These are phyloP conservation scores for Colletotrichum sojae DNA, from an alignment of 2,329 filamentous ascomycete genomes.

Conservation along the genomic window DNA sequence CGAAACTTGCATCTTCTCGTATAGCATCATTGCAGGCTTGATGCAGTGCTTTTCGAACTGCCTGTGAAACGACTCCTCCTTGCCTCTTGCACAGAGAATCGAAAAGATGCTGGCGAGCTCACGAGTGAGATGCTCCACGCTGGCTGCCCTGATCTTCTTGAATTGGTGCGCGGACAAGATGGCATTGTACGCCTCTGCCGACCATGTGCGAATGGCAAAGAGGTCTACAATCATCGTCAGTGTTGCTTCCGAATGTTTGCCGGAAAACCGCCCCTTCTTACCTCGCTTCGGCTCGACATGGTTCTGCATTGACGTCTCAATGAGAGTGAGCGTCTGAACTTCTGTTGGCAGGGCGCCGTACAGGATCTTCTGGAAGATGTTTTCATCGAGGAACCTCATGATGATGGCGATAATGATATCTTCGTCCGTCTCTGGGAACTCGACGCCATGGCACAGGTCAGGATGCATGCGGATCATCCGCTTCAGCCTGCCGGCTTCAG, in stretches of 20 bases:
- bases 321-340: slow-evolving; percentile 49
- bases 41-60: slow-evolving; percentile 49
- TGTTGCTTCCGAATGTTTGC: background rate
- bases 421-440: slow-evolving; percentile 55
- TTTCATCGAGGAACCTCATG: slow-evolving; percentile 52
- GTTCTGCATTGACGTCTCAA: slow-evolving; percentile 53
- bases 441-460: slow-evolving; percentile 50
- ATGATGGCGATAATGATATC: slow-evolving; percentile 53
- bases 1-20: slow-evolving; percentile 56
- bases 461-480: slow-evolving; percentile 47
- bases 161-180: slow-evolving; percentile 51
- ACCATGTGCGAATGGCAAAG: slow-evolving; percentile 55
- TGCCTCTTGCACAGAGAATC: slow-evolving; percentile 47
- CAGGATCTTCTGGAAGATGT: slow-evolving; percentile 52
- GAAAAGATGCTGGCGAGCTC: slow-evolving; percentile 48
- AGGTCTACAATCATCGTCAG: slow-evolving; percentile 46
- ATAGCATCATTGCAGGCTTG: slow-evolving; percentile 52
- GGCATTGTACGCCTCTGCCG: slow-evolving; percentile 54
- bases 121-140: slow-evolving; percentile 46
- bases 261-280: slow-evolving; percentile 27
- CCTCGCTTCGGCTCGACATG: slow-evolving; percentile 55
- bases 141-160: slow-evolving; percentile 43
- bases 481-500: slow-evolving; percentile 47
- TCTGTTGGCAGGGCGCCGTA: slow-evolving; percentile 46
- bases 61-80: slow-evolving; percentile 43